Evolutionary conservation across 805 yeast genomes (phyloP).

Genomic region (Zygoascus flipseniorum): DNA sequence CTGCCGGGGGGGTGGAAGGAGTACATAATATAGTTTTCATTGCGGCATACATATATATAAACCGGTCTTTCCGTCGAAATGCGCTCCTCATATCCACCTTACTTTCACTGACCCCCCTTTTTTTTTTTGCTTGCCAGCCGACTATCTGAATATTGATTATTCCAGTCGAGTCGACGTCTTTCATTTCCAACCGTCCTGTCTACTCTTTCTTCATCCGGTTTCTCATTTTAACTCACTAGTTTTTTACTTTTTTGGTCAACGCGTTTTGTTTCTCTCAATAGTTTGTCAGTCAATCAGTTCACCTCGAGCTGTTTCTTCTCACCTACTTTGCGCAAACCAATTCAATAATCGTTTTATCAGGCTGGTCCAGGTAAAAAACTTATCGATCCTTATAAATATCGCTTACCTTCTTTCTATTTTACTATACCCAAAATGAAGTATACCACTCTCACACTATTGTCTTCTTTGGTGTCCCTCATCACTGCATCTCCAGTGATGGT

Average conservation of each 20-base stretch:
- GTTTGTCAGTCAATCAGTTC: not conserved
- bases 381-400: not conserved
- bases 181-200: not conserved
- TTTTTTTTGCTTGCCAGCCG: not conserved
- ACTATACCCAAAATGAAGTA: conserved; percentile 11
- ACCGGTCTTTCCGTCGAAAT: not conserved
- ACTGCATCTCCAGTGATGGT: conserved; percentile 17
- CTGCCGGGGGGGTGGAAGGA: no score
- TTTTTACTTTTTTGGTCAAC: not conserved
- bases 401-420: not conserved
- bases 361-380: not conserved
- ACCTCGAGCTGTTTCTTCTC: not conserved
- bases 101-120: not conserved
- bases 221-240: not conserved
- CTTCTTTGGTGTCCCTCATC: conserved; percentile 7
- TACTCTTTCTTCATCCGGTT: no score
- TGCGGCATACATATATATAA: not conserved
- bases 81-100: not conserved
- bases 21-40: not conserved
- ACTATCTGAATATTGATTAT: not conserved
- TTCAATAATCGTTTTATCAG: not conserved
- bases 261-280: not conserved
- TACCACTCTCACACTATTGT: conserved; percentile 5
- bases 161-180: not conserved
- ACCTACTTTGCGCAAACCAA: not conserved